A percentile compares a stretch with the other conserved stretches of the same genome.
Conservation (phyloP, 441 rosid genomes). For the Dalechampia spathulata region DNA sequence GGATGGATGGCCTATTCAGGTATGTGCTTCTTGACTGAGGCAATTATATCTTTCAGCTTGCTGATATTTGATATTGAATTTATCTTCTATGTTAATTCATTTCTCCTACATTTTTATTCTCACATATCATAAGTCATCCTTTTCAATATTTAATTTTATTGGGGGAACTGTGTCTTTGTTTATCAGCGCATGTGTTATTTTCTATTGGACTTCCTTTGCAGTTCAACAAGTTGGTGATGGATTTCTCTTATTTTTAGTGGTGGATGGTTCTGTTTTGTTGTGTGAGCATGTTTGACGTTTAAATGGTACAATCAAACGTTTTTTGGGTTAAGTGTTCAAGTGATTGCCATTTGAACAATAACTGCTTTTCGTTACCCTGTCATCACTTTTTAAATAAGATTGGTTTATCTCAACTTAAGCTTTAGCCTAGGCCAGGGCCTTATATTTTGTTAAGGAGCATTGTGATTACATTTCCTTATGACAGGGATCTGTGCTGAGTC, state of each 20-base stretch:
- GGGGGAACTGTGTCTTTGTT: too few relatives aligned
- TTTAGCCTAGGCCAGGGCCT: conserved; percentile 29
- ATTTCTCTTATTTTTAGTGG: too few relatives aligned
- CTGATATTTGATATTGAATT: conserved; percentile 1
- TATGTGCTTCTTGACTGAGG: conserved; percentile 16
- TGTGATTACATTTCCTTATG: conserved; percentile 47
- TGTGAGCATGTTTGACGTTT: too few relatives aligned
- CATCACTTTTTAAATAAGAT: neutral
- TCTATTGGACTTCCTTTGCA: too few relatives aligned
- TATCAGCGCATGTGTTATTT: too few relatives aligned
- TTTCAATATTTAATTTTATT: neutral
- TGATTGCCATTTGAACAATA: conserved; percentile 1
- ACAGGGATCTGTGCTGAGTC: conserved; percentile 59
- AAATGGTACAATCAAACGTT: too few relatives aligned
- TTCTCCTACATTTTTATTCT: neutral
- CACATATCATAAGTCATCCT: neutral
- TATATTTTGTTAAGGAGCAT: conserved; percentile 43
- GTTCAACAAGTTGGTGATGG: too few relatives aligned
- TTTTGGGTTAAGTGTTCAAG: neutral
- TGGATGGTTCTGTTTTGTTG: too few relatives aligned
- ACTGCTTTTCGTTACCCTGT: neutral
- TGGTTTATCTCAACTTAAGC: conserved; percentile 2
- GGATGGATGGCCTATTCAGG: conserved; percentile 80
- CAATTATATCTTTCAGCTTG: neutral
- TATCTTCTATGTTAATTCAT: neutral